Evolutionary conservation across 352 stramenopile species (phyloP).

Genomic region (Albugo candida): DNA sequence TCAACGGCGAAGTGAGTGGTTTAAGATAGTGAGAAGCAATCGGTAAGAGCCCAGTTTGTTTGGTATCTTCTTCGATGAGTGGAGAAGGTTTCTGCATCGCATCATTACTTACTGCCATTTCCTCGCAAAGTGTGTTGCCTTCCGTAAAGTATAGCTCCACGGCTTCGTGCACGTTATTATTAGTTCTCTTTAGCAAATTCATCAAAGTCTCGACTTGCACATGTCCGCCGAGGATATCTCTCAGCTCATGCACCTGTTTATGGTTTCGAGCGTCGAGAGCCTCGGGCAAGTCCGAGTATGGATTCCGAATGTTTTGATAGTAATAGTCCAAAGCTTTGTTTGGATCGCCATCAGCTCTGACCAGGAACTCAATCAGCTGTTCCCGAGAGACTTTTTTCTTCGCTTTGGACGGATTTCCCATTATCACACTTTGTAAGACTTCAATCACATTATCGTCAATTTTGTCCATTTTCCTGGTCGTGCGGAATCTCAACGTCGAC

Average conservation of each 20-base stretch:
- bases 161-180: constrained; percentile 49
- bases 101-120: not conserved
- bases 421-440: no score
- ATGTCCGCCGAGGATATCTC: constrained; percentile 36
- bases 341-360: constrained; percentile 36
- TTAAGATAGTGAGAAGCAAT: not conserved
- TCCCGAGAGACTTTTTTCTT: constrained; percentile 20
- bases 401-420: no score
- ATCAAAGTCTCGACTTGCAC: constrained; percentile 32
- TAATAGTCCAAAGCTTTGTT: constrained; percentile 71
- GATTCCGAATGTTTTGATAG: constrained; percentile 24
- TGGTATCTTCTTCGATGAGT: no score
- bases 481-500: no score
- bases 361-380: constrained; percentile 39
- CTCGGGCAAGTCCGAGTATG: constrained; percentile 11
- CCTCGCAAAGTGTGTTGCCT: constrained; percentile 11
- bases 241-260: constrained; percentile 5
- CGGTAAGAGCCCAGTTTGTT: not conserved
- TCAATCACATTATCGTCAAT: no score
- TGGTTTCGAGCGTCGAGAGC: constrained; percentile 34
- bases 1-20: constrained; percentile 16
- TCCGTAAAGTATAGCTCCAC: constrained; percentile 68
- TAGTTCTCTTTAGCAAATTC: constrained; percentile 33
- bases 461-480: no score
- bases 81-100: no score